Evolutionary conservation across 2,329 filamentous ascomycete species (phyloP), one percentile per base, ranked within the genome.

Genomic region (Arthrobotrys entomopaga): DNA sequence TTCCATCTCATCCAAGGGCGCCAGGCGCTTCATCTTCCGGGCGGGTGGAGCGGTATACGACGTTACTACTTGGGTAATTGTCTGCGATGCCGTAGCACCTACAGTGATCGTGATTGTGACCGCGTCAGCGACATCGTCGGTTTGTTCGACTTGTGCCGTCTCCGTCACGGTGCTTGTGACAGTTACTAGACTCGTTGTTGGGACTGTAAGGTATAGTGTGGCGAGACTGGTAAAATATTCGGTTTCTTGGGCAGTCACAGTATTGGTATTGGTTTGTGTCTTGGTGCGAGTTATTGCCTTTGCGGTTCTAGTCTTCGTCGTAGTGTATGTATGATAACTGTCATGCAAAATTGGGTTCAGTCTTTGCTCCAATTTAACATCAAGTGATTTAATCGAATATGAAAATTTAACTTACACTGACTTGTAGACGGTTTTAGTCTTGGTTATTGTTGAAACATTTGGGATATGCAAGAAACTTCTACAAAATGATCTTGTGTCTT

Each of bases 401-500:
- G n/a, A 46, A 10, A 19, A 4, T 46, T n/a, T 46, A n/a, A 38
- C 61, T 56, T 56, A 65, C 61, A 34, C 48, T 4, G 50, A 48
- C 20, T 34, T 38, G 34, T 56, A 56, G 20, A 24, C 13, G 5
- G 40, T 56, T 2, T 40, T 56, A 0, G 50, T 56, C 16, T 56
- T 48, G 4, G 50, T 65, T 22, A 57, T 10, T 13, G n/a, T 53
- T 7, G 29, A 34, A 22, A 29, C 48, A 15, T 20, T 40, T 4
- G 61, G 61, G 2, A 54, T n/a, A n/a, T 65, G 19, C n/a, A 65
- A 6, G 26, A 29, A 22, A 20, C 48, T 57, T 38, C 50, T 22
- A 40, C 61, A 65, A 22, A 48, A 65, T 10, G 42, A 8, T 24
- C 54, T 65, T 0, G 50, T 65, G 24, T 56, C 61, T 20, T 13